Evolutionary conservation across 495 filamentous ascomycete species (phyloP), one percentile per base, ranked within the genome.

Genomic region (Aspergillus homomorphus): DNA sequence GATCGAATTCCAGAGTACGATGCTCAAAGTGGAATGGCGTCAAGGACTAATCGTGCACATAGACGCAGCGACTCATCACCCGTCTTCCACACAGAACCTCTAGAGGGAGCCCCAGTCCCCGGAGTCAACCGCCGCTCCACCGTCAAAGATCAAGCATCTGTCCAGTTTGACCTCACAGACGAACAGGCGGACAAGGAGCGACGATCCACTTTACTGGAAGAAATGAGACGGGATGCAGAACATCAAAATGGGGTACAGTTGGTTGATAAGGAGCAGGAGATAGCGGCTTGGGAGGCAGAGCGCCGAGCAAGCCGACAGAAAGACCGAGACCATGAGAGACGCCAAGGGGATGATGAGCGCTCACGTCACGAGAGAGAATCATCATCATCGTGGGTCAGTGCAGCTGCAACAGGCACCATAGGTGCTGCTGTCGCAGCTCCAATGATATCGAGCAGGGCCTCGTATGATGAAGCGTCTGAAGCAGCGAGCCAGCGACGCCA

Each of bases 361-460:
- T 46, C 30, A 14, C 52, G 54, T 51, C 69, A 46, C 57, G 63
- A 61, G 8, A 68, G 53, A 24, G 58, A 64, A 30, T 65, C 75
- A 6, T 69, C 69, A 6, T 69, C 69, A 30, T 71, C 75, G 14
- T 73, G 79, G 70, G 73, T 67, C 49, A 75, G 71, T 20, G 74
- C 76, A 59, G 79, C 76, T 20, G 74, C 77, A 41, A 75, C 74
- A n/a, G 80, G 78, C 26, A 70, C 77, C 43, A 68, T 80, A 59
- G 81, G 74, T 45, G 79, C 72, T 33, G 75, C 75, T 30, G 71
- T 73, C 24, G 78, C 73, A 33, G 71, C 73, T 16, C 66, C 71
- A 23, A 54, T 74, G 23, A 66, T 79, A 0, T 74, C 77, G 38
- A 61, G 65, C 20, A 71, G 67, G 48, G 66, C 73, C 4, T 63